phyloP scores from a whole-genome alignment of 2,329 filamentous ascomycete genomes.

The Arthrobotrys musiformis region DNA sequence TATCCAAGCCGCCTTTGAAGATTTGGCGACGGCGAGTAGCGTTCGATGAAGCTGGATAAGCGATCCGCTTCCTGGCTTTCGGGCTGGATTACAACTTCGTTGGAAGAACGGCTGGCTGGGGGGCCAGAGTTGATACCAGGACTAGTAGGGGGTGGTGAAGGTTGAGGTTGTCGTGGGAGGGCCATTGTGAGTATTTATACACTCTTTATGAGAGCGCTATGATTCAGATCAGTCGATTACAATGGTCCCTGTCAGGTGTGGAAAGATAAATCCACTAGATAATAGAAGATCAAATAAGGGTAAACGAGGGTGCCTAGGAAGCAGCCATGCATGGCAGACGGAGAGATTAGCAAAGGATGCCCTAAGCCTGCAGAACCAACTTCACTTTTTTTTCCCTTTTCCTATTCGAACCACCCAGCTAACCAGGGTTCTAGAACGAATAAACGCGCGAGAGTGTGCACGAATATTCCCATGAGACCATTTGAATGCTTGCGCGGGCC shows the following conservation, averaged over 20 bases:
- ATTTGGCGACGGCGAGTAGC: constrained; percentile 14
- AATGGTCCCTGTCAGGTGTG: background rate
- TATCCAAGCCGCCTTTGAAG: constrained; percentile 12
- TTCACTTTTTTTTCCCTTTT: background rate
- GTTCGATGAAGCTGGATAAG: constrained; percentile 1
- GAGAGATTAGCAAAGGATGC: background rate
- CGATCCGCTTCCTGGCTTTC: background rate
- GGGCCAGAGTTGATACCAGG: background rate
- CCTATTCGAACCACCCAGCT: background rate
- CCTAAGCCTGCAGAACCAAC: background rate
- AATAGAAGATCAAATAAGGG: background rate
- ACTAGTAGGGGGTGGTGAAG: background rate
- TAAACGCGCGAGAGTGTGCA: constrained; percentile 1
- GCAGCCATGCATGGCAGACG: background rate
- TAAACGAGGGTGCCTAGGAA: background rate
- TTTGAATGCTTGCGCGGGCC: background rate
- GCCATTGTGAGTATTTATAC: constrained; percentile 4
- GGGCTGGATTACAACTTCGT: background rate
- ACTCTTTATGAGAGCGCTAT: background rate
- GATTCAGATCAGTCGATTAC: background rate
- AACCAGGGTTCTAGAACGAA: background rate
- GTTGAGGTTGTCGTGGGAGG: background rate
- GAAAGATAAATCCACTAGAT: background rate
- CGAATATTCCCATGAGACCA: background rate
- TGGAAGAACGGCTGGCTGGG: background rate